Conservation (phyloP, 2,329 filamentous ascomycete species). For the Beauveria australis region DNA sequence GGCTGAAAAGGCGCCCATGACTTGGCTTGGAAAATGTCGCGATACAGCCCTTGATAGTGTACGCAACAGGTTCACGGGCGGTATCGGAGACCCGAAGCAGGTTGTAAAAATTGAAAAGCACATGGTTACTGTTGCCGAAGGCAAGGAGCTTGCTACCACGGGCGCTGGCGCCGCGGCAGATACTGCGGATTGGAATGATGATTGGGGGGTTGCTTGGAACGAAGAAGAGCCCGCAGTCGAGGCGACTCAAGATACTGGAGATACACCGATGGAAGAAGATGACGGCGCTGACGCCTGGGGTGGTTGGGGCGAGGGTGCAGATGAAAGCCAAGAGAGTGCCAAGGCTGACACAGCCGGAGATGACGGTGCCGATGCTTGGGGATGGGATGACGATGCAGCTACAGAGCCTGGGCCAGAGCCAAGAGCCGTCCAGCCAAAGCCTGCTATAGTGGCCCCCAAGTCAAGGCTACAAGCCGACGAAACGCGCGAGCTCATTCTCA, state of each 20-base stretch:
- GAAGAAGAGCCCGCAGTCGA: conserved; percentile 46
- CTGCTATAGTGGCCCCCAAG: conserved; percentile 8
- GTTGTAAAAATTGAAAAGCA: conserved; percentile 84
- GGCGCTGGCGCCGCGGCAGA: conserved; percentile 36
- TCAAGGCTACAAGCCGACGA: conserved; percentile 20
- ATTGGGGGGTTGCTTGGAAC: conserved; percentile 77
- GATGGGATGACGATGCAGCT: conserved; percentile 61
- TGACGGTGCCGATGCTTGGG: conserved; percentile 63
- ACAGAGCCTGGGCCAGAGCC: conserved; percentile 17
- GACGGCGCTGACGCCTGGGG: conserved; percentile 66
- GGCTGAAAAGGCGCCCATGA: conserved; percentile 68
- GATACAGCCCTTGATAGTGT: conserved; percentile 71
- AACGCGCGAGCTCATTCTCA: conserved; percentile 64
- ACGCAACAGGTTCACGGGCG: conserved; percentile 57
- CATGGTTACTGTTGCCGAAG: conserved; percentile 59
- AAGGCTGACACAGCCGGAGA: conserved; percentile 24
- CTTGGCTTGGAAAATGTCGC: conserved; percentile 79
- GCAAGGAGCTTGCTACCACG: conserved; percentile 54
- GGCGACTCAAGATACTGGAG: conserved; percentile 14
- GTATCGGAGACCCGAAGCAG: conserved; percentile 56
- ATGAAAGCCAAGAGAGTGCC: conserved; percentile 17
- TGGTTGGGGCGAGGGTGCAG: conserved; percentile 60
- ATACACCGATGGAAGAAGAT: conserved; percentile 23
- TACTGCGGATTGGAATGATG: conserved; percentile 60
- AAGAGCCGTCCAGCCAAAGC: background rate